Percentiles rank a stretch among this genome's conserved stretches.
These are phyloP conservation scores for Ciborinia camelliae DNA, from an alignment of 2,329 filamentous ascomycete species.

Conservation along the genomic window DNA sequence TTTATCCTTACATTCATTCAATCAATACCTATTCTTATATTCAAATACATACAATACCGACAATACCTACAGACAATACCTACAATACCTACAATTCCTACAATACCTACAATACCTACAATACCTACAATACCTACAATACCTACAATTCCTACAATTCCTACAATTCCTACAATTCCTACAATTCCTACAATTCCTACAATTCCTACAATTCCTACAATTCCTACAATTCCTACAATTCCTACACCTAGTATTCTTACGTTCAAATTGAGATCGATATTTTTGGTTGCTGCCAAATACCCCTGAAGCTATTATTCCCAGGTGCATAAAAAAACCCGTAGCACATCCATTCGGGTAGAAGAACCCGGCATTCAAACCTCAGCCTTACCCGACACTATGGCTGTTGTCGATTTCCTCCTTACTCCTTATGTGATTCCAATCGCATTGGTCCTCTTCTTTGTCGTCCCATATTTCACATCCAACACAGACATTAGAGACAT, in stretches of 20 bases:
- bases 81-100: no score
- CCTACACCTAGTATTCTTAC: no score
- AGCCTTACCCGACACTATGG: constrained; percentile 29
- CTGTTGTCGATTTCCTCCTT: constrained; percentile 40
- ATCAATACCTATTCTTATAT: neutral
- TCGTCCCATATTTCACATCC: constrained; percentile 37
- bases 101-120: no score
- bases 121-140: no score
- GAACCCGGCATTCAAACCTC: neutral
- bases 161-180: no score
- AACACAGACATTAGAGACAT: constrained; percentile 40
- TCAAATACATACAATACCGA: no score
- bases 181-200: no score
- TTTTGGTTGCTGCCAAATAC: neutral
- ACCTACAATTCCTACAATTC: no score
- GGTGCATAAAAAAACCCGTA: neutral
- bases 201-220: no score
- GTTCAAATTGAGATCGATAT: no score
- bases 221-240: no score
- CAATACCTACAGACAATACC: no score
- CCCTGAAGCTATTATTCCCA: neutral
- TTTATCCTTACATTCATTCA: neutral
- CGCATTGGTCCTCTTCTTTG: constrained; percentile 43
- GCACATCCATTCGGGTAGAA: neutral
- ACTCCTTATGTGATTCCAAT: constrained; percentile 48